These are phyloP conservation scores for Dalechampia spathulata DNA, from an alignment of 441 rosid species.

Conservation along the genomic window DNA sequence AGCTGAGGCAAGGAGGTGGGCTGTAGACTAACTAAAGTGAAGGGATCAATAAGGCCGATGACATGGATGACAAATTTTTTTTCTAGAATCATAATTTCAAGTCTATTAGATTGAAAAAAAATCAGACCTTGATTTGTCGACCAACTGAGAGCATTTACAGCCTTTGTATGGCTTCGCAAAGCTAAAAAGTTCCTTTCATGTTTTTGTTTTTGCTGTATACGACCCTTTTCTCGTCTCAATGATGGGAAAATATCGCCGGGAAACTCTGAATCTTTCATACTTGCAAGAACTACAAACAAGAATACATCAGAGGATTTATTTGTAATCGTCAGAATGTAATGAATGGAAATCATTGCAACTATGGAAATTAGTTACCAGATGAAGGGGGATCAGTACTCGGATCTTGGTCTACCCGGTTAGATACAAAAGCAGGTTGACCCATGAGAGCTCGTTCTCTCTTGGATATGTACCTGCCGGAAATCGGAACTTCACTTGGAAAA, in stretches of 20 bases:
- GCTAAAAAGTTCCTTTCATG: conserved; percentile 42
- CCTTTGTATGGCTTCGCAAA: conserved; percentile 50
- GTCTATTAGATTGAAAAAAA: no score
- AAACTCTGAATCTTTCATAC: conserved; percentile 41
- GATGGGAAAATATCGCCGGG: conserved; percentile 34
- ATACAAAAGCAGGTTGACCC: conserved; percentile 15
- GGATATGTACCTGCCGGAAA: conserved; percentile 59
- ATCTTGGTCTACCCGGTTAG: conserved; percentile 3
- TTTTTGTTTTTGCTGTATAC: conserved; percentile 23
- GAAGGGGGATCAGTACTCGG: conserved; percentile 6
- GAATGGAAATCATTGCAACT: no score
- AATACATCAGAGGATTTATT: background rate
- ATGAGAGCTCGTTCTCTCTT: conserved; percentile 53
- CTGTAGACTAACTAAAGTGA: conserved; percentile 54
- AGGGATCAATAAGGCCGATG: conserved; percentile 33
- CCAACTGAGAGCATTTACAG: conserved; percentile 76
- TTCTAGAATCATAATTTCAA: no score
- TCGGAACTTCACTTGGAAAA: conserved; percentile 26
- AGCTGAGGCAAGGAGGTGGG: conserved; percentile 87
- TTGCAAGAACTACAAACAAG: conserved; percentile 48
- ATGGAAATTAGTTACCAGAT: conserved; percentile 24
- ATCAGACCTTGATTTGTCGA: conserved; percentile 61
- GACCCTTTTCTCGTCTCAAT: conserved; percentile 29
- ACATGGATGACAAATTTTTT: no score
- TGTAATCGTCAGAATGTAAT: background rate